Base-by-base conservation (phyloP, 345 rosid genomes). In the Populus ilicifolia region DNA sequence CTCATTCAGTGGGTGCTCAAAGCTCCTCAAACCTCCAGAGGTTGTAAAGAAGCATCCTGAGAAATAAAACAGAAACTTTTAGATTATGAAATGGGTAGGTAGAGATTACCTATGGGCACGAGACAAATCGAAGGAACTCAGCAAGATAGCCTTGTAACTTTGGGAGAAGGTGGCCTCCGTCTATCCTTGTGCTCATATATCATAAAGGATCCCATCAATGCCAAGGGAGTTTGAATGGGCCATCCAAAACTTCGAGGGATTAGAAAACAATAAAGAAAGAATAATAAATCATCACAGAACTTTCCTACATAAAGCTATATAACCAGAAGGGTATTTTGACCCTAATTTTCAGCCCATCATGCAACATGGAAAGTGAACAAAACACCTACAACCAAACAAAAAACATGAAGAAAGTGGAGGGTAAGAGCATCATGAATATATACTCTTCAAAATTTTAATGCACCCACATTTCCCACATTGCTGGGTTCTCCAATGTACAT, bases 21-120 rank as follows among this genome's bases (percentile, higher is more conserved):
- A 95, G 87, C 97, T 95, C 90, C 96, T 92, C 85, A 95, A 81
- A 70, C 99, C 99, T 75, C 99, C 94, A 61, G 97, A 89, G 67
- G 92, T 85, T 3, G 99, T 90, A 76, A 93, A 95, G 88, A 95
- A 93, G 88, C 99, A 95, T 36, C 93, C 98, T 95, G 83, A n/a
- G 69, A 72, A 44, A 75, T 43, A 62, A 67, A 75, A 39, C 74
- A 79, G 66, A 79, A 70, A 75, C 46, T 27, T 29, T 21, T 36
- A 54, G 10, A 41, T 71, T 61, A 30, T 16, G 38, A 64, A 75
- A 70, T 29, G 46, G 14, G 46, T 10, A 41, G 46, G 46, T 41
- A 10, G 13, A 41, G 44, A 41, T 41, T 41, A 41, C 44, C 44
- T 0, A 41, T 0, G 46, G 46, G 46, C 46, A 10, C 2, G 13